Base-by-base conservation (phyloP, 805 yeast species). In the Ogataea henricii region DNA sequence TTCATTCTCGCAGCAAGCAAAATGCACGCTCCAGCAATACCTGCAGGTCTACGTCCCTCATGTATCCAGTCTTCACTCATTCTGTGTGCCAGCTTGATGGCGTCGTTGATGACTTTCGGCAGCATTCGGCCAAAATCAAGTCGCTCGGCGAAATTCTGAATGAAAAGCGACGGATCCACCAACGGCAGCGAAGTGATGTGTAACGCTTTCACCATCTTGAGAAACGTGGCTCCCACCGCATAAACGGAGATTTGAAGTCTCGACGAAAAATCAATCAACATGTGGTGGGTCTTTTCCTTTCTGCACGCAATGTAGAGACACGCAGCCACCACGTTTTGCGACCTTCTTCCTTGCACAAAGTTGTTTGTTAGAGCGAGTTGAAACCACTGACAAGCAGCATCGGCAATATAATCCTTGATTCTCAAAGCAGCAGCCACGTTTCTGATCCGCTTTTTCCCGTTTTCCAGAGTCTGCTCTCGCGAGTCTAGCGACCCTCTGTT, bases 31-130 rank as follows among this genome's bases (percentile, higher is more conserved):
- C 98, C 99, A 0, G 99, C 99, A 45, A 94, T 82, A 59, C 99
- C 99, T 0, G 99, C 98, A 0, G 99, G 99, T 53, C 98, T 77
- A 63, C 99, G 79, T 21, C 99, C 99, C 68, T 89, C 96, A 64
- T 85, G 88, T 56, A 94, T 87, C 97, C 98, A 94, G 62, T 94
- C 98, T 36, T 82, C 80, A 12, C 91, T 77, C 99, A 94, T 94
- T 56, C 96, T 76, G 62, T 82, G 88, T 0, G 96, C 96, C 18
- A 94, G 69, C 58, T 83, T 81, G 6, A 84, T 83, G 0, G 99
- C 98, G 66, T 94, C 99, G 51, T 78, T 79, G 38, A 88, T 84
- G 12, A 94, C 96, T 57, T 84, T 84, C 32, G 83, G 74, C 50
- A 78, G 81, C 52, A 80, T 81, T 23, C 77, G 79, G n/a, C 90